These are phyloP conservation scores for Globisporangium canariense DNA, from an alignment of 352 stramenopile genomes.

Conservation along the genomic window DNA sequence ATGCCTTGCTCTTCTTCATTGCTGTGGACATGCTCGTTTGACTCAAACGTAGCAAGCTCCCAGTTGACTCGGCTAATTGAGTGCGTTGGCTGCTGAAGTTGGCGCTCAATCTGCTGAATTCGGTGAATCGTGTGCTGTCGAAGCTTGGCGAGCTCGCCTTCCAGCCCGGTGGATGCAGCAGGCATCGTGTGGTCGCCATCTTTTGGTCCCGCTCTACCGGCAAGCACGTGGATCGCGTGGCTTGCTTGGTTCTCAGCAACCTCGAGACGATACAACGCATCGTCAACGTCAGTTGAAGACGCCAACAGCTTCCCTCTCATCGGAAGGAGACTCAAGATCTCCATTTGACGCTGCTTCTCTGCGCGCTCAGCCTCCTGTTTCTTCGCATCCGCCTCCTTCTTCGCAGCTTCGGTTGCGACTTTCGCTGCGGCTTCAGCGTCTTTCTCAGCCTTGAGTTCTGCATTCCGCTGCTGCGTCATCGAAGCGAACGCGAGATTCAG, in stretches of 20 bases:
- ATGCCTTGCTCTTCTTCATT: background rate
- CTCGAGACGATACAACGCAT: slow-evolving; percentile 39
- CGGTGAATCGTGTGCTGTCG: slow-evolving; percentile 18
- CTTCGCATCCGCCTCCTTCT: slow-evolving; percentile 34
- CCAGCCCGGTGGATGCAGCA: too few relatives aligned
- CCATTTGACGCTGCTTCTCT: slow-evolving; percentile 29
- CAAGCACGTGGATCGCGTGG: slow-evolving; percentile 1
- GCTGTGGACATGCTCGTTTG: background rate
- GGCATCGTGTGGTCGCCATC: too few relatives aligned
- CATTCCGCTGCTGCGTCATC: slow-evolving; percentile 28
- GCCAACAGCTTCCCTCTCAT: slow-evolving; percentile 42
- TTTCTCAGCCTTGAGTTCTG: slow-evolving; percentile 31
- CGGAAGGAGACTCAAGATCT: slow-evolving; percentile 45
- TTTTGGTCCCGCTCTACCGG: background rate
- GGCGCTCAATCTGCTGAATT: slow-evolving; percentile 35
- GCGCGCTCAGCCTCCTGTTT: slow-evolving; percentile 31
- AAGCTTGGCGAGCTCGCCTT: slow-evolving; percentile 20
- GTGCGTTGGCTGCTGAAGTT: slow-evolving; percentile 3
- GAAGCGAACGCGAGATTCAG: slow-evolving; percentile 40
- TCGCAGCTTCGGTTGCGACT: slow-evolving; percentile 35
- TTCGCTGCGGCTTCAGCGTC: slow-evolving; percentile 28
- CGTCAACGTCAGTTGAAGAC: slow-evolving; percentile 40
- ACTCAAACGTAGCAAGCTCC: slow-evolving; percentile 21
- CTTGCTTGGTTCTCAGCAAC: slow-evolving; percentile 18
- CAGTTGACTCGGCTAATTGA: slow-evolving; percentile 17